phyloP scores from a whole-genome alignment of 2,329 filamentous ascomycete species.

The Fusarium protoensiforme region DNA sequence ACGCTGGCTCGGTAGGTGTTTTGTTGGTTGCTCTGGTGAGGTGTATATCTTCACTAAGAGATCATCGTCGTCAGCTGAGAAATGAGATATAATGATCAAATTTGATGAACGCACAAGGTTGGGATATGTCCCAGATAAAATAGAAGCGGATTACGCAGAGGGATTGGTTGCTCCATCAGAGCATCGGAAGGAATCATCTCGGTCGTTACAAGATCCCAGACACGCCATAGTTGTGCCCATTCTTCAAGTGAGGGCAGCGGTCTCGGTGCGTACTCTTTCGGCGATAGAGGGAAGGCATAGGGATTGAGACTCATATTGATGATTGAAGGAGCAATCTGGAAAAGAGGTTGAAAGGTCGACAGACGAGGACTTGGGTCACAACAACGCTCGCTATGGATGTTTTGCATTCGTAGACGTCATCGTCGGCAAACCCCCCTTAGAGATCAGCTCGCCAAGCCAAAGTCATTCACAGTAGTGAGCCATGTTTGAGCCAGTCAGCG shows the following conservation, averaged over 20 bases:
- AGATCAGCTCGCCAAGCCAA: background rate
- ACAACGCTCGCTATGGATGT: too few relatives aligned
- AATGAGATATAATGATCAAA: background rate
- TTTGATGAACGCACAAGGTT: slow-evolving; percentile 14
- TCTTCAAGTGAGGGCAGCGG: slow-evolving; percentile 22
- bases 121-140: slow-evolving; percentile 31
- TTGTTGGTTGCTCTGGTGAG: background rate
- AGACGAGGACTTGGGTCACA: too few relatives aligned
- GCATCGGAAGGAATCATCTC: slow-evolving; percentile 10
- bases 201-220: slow-evolving; percentile 30
- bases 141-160: slow-evolving; percentile 18
- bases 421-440: background rate
- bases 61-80: background rate
- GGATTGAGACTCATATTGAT: slow-evolving; percentile 54
- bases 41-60: slow-evolving; percentile 23
- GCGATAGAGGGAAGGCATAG: slow-evolving; percentile 33
- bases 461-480: background rate
- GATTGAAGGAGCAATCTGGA: background rate
- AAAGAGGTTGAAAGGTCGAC: too few relatives aligned
- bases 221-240: slow-evolving; percentile 27
- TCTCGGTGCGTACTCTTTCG: slow-evolving; percentile 13
- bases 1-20: background rate
- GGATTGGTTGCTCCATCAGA: slow-evolving; percentile 29
- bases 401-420: background rate
- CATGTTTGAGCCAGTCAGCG: background rate